Conservation (phyloP, 306 rosid species). For the Lathyrus oleraceus region DNA sequence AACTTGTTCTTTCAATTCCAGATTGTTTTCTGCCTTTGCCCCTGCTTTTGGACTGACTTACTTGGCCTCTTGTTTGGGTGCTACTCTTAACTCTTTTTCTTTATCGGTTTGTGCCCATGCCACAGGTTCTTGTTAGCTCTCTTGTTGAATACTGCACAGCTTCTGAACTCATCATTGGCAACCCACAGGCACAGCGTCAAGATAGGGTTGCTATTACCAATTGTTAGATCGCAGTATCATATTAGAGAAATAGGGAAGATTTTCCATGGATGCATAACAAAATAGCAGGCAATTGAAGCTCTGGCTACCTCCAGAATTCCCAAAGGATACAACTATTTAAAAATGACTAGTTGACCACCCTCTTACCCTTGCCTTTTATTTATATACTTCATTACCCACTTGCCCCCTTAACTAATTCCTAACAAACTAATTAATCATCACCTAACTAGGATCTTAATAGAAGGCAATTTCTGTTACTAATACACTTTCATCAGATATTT, state of each 20-base stretch:
- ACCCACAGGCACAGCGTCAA: background rate
- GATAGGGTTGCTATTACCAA: background rate
- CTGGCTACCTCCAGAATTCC: background rate
- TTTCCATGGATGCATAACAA: background rate
- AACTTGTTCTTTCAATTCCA: background rate
- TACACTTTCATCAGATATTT: conserved; percentile 15
- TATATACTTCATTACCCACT: conserved; percentile 8
- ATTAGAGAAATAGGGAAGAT: background rate
- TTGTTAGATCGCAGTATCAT: background rate
- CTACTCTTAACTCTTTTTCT: background rate
- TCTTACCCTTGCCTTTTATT: conserved; percentile 5
- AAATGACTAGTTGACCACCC: background rate
- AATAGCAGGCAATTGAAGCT: conserved; percentile 3
- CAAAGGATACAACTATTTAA: background rate
- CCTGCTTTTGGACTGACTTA: background rate
- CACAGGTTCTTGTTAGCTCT: background rate
- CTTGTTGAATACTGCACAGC: background rate
- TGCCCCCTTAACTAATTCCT: background rate
- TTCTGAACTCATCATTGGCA: background rate
- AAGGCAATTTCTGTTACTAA: background rate
- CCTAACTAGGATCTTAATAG: conserved; percentile 15
- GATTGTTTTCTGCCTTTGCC: background rate
- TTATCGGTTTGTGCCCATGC: background rate
- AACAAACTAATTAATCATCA: background rate
- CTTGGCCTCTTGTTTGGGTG: conserved; percentile 2